Evolutionary conservation across 768 basidiomycete genomes (phyloP).

Genomic region (Terana coerulea): DNA sequence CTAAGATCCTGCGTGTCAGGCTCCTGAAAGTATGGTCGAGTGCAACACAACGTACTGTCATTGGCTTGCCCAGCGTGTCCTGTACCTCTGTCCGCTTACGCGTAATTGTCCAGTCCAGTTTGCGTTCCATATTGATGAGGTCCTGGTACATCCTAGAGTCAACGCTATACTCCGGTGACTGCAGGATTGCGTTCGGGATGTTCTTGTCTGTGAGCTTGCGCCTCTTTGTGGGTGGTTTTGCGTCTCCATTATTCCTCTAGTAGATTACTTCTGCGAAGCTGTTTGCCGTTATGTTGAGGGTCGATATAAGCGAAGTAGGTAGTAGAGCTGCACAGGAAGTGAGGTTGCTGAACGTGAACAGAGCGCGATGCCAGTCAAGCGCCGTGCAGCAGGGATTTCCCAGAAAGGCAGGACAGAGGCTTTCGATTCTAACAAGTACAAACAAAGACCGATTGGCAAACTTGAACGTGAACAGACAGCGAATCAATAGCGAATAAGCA

Average conservation of each 20-base stretch:
- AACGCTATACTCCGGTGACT: slow-evolving; percentile 69
- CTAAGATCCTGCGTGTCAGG: slow-evolving; percentile 34
- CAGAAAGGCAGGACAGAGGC: neutral
- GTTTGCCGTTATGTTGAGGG: no score
- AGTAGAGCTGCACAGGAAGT: no score
- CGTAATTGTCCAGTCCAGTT: slow-evolving; percentile 92
- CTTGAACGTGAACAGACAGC: no score
- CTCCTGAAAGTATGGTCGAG: neutral
- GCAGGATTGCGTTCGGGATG: slow-evolving; percentile 71
- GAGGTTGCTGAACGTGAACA: no score
- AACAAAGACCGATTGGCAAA: no score
- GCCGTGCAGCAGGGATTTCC: no score
- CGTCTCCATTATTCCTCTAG: slow-evolving; percentile 1
- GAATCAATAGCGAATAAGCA: no score
- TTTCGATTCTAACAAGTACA: neutral
- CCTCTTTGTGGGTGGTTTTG: slow-evolving; percentile 30
- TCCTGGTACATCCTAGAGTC: slow-evolving; percentile 88
- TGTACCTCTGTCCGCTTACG: slow-evolving; percentile 89
- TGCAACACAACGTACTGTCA: slow-evolving; percentile 48
- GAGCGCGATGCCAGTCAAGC: neutral
- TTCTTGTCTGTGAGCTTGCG: slow-evolving; percentile 79
- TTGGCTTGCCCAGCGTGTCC: slow-evolving; percentile 74
- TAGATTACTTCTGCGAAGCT: neutral
- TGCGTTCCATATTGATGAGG: slow-evolving; percentile 83
- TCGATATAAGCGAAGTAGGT: no score